Base-by-base conservation (phyloP, 2,329 filamentous ascomycete species). In the Penicillium sp. region DNA sequence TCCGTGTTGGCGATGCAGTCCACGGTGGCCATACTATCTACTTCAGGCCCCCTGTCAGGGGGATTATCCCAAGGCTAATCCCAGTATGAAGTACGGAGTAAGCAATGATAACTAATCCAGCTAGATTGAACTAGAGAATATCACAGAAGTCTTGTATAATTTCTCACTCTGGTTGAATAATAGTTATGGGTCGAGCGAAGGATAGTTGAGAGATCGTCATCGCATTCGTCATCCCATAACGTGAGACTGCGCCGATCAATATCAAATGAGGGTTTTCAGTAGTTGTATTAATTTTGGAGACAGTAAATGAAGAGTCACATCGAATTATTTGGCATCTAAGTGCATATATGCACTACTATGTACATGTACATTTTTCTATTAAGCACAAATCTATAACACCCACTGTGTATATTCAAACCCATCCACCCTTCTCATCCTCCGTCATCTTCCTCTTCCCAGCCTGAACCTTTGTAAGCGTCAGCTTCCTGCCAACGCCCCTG, bases 381-480 rank as follows among this genome's bases (percentile, higher is more conserved):
- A 15, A 33, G 13, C 31, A 33, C 12, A 33, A 31, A 15, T 47
- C n/a, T 17, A 47, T 33, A 41, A 25, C 6, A 45, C 29, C 25
- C 12, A 27, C 42, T 19, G 2, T 13, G 1, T 48, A 23, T 23
- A 4, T 33, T 48, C 29, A 49, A 49, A 43, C 29, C 31, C 31
- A 55, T 12, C 53, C 29, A n/a, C 7, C 36, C 33, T 38, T 38
- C 12, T 39, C 48, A 27, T 3, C 2, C 3, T 25, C 21, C 15
- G 41, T 25, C 15, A n/a, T 17, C 41, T 17, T 43, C 23, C 4
- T 55, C 53, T 55, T 55, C 3, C 53, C 52, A 39, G 59, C 21
- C 53, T 60, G 51, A 23, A 63, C 61, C 15, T 52, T 63, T 0
- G 63, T 64, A 25, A 65, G 31, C 1, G 63, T 65, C 44, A 65